These are phyloP conservation scores for Pichia phayaonensis DNA, from an alignment of 805 yeast species.

Conservation along the genomic window DNA sequence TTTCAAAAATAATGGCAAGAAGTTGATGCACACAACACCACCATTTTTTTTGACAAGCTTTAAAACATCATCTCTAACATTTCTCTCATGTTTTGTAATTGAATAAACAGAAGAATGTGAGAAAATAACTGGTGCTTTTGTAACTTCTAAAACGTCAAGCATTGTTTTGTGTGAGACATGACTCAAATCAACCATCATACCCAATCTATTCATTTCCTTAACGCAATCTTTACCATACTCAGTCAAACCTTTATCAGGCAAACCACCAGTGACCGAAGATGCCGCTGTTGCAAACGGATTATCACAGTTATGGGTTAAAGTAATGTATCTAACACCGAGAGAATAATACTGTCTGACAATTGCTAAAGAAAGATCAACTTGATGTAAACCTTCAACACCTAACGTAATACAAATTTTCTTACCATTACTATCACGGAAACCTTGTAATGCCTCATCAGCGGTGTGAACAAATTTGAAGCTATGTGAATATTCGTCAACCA, in stretches of 20 bases:
- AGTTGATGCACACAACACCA: constrained; percentile 46
- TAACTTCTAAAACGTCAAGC: constrained; percentile 34
- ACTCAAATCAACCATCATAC: constrained; percentile 46
- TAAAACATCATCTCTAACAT: constrained; percentile 43
- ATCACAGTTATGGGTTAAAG: constrained; percentile 49
- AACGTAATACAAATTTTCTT: constrained; percentile 38
- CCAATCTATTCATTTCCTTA: constrained; percentile 44
- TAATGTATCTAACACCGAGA: constrained; percentile 46
- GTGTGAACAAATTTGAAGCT: constrained; percentile 34
- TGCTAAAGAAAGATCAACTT: constrained; percentile 41
- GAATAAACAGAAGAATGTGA: constrained; percentile 42
- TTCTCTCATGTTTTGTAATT: constrained; percentile 36
- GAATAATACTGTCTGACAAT: constrained; percentile 42
- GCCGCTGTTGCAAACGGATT: constrained; percentile 54
- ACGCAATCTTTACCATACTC: constrained; percentile 35
- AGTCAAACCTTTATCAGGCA: constrained; percentile 38
- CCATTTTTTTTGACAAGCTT: constrained; percentile 32
- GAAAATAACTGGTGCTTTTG: constrained; percentile 43
- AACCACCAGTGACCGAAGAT: constrained; percentile 38
- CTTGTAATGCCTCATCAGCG: constrained; percentile 34
- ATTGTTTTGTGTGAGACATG: constrained; percentile 46
- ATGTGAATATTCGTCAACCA: constrained; percentile 34
- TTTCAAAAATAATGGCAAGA: constrained; percentile 35
- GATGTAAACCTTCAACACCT: constrained; percentile 51
- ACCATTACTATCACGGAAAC: constrained; percentile 20